Evolutionary conservation across 1,139 yeast genomes (phyloP).

Genomic region (Scheffersomyces titani): DNA sequence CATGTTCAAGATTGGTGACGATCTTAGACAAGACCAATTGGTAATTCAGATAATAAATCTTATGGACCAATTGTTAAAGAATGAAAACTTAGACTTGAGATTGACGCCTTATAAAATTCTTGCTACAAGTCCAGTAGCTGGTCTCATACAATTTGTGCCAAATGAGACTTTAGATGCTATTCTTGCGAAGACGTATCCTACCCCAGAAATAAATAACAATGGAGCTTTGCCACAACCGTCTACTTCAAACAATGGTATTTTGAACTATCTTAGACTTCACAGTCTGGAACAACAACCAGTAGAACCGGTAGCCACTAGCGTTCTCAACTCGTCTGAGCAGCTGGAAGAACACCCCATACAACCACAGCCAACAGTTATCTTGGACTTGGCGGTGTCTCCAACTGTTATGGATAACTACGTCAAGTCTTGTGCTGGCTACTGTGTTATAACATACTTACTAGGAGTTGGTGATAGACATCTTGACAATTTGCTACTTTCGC

Average conservation of each 20-base stretch:
- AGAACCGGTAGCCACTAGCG: slow-evolving; percentile 33
- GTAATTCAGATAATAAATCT: slow-evolving; percentile 88
- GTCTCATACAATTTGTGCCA: slow-evolving; percentile 90
- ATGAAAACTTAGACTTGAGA: slow-evolving; percentile 86
- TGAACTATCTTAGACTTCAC: slow-evolving; percentile 67
- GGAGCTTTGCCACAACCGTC: slow-evolving; percentile 5
- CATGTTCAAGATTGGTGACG: slow-evolving; percentile 96
- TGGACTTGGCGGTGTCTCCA: slow-evolving; percentile 72
- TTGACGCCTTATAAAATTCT: slow-evolving; percentile 87
- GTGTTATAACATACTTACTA: slow-evolving; percentile 89
- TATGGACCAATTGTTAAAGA: slow-evolving; percentile 86
- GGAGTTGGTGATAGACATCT: slow-evolving; percentile 98
- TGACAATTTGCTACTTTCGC: slow-evolving; percentile 73
- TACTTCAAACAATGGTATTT: slow-evolving; percentile 53
- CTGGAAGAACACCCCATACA: slow-evolving; percentile 5
- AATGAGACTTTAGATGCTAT: slow-evolving; percentile 89
- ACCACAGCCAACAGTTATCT: slow-evolving; percentile 35
- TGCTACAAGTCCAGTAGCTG: slow-evolving; percentile 90
- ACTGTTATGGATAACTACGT: slow-evolving; percentile 92
- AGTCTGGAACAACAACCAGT: slow-evolving; percentile 32
- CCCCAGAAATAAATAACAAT: background rate
- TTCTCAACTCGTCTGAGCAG: slow-evolving; percentile 15
- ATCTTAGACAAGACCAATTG: slow-evolving; percentile 91
- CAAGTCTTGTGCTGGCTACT: slow-evolving; percentile 95
- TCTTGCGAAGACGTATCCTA: slow-evolving; percentile 59